Evolutionary conservation across 2,329 filamentous ascomycete species (phyloP).

Genomic region (Aurifilum marmelostoma): DNA sequence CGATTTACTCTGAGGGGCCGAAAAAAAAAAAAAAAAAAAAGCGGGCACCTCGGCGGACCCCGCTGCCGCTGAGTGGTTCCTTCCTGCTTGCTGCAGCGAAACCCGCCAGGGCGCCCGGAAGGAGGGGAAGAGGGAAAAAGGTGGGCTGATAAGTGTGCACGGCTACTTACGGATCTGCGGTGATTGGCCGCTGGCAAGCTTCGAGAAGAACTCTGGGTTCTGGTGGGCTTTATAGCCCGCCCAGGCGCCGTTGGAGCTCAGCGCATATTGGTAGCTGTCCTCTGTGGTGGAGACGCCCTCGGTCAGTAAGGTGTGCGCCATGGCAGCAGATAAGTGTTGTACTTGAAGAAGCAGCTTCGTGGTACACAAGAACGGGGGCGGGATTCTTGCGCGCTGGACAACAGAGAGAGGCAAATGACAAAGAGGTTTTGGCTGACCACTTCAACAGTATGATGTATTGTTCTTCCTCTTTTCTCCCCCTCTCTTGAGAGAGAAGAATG

Average conservation of each 20-base stretch:
- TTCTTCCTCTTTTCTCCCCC: not conserved
- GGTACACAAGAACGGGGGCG: not conserved
- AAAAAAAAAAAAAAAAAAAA: no score
- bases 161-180: conserved; percentile 63
- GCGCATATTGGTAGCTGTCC: conserved; percentile 64
- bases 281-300: conserved; percentile 36
- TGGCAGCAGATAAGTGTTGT: not conserved
- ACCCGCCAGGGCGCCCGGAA: not conserved
- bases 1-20: not conserved
- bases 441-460: not conserved
- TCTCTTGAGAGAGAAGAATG: not conserved
- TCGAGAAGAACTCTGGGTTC: conserved; percentile 72
- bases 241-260: conserved; percentile 73
- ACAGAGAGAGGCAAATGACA: not conserved
- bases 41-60: not conserved
- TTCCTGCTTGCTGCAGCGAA: conserved; percentile 4
- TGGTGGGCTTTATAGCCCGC: conserved; percentile 65
- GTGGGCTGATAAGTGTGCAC: conserved; percentile 34
- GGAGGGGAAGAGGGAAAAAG: not conserved
- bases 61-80: not conserved
- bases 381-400: not conserved
- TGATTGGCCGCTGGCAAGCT: conserved; percentile 67
- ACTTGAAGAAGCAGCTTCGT: not conserved
- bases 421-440: not conserved
- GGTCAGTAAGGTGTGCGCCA: conserved; percentile 10